phyloP scores from a whole-genome alignment of 768 basidiomycete genomes.

The Pleurotus djamor region DNA sequence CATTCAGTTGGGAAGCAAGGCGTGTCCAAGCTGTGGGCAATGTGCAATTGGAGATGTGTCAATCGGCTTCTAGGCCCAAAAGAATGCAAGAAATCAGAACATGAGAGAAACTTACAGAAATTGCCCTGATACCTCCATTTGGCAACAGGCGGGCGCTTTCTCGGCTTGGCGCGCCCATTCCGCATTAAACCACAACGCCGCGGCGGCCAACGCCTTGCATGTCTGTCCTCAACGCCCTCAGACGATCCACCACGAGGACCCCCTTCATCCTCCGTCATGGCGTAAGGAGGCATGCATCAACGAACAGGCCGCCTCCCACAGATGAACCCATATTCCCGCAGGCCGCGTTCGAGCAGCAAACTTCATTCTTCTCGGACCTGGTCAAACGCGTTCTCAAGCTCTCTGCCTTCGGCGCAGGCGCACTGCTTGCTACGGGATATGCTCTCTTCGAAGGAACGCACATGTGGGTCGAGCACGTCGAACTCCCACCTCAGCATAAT shows the following conservation, averaged over 20 bases:
- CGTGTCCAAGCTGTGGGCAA: not conserved
- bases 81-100: not conserved
- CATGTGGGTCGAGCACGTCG: constrained; percentile 61
- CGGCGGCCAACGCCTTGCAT: too few species aligned
- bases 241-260: too few species aligned
- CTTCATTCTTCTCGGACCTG: constrained; percentile 37
- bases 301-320: not conserved
- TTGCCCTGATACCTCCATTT: not conserved
- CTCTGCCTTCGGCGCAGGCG: constrained; percentile 41
- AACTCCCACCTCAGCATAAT: constrained; percentile 44
- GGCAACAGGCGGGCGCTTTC: not conserved
- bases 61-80: not conserved
- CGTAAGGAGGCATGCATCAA: too few species aligned
- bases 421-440: constrained; percentile 40
- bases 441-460: constrained; percentile 57
- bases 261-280: too few species aligned
- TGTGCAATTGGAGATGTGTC: not conserved
- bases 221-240: too few species aligned
- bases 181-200: not conserved
- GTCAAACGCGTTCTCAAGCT: constrained; percentile 48
- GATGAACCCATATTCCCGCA: constrained; percentile 14
- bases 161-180: not conserved
- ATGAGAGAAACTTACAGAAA: not conserved
- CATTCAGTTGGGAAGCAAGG: not conserved
- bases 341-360: constrained; percentile 25